Conservation (phyloP, 129 eudicot species). For the Tagetes patula region DNA sequence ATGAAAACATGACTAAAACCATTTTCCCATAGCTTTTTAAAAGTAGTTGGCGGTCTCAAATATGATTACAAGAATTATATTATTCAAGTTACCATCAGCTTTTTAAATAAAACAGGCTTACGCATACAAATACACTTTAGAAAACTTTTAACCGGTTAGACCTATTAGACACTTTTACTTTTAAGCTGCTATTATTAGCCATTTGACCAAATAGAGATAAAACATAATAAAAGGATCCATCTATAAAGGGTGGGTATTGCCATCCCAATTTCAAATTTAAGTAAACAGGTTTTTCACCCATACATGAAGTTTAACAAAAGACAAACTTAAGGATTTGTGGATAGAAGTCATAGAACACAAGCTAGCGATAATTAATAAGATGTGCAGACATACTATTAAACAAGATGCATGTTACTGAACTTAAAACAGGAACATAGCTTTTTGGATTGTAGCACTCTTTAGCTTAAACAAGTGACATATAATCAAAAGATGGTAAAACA, state of each 20-base stretch:
- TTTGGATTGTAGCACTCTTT: conserved; percentile 1
- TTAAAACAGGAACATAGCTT: conserved; percentile 13
- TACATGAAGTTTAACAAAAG: conserved; percentile 1
- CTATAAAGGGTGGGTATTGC: neutral
- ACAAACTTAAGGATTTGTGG: neutral
- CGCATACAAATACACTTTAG: neutral
- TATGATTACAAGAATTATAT: conserved; percentile 1
- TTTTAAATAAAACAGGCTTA: neutral
- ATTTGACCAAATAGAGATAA: neutral
- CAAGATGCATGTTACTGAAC: conserved; percentile 13
- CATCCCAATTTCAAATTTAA: neutral
- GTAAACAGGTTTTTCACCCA: neutral
- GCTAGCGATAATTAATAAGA: conserved; percentile 4
- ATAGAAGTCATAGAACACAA: conserved; percentile 2
- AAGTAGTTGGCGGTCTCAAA: neutral
- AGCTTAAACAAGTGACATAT: neutral
- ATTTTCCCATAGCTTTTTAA: neutral
- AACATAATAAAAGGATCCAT: neutral
- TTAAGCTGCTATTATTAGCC: neutral
- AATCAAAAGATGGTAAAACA: conserved; percentile 13
- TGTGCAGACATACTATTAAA: neutral
- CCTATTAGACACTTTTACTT: neutral
- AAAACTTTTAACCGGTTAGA: neutral
- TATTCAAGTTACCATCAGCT: neutral
- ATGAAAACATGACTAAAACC: neutral